Percentiles rank a stretch among this genome's conserved stretches.
These are phyloP conservation scores for Geoglossum glabrum DNA, from an alignment of 495 filamentous ascomycete genomes.

Conservation along the genomic window DNA sequence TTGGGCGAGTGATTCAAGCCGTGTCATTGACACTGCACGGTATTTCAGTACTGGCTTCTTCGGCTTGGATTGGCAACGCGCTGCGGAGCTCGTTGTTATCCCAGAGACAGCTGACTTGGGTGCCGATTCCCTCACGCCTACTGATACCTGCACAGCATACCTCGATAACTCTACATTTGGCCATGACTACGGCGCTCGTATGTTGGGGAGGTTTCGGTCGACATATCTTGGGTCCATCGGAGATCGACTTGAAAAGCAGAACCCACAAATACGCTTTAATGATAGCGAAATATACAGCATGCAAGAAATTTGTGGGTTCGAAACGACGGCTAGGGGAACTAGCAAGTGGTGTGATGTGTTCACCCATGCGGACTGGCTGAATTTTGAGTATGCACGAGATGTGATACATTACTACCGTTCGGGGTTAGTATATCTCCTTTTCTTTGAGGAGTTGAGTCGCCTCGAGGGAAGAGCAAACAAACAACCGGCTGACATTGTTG, in stretches of 20 bases:
- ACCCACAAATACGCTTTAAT: slow-evolving; percentile 20
- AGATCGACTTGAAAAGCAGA: slow-evolving; percentile 24
- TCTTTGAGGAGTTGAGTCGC: neutral
- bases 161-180: slow-evolving; percentile 23
- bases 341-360: slow-evolving; percentile 40
- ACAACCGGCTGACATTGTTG: neutral
- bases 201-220: slow-evolving; percentile 26
- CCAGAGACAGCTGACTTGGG: slow-evolving; percentile 28
- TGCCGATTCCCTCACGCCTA: slow-evolving; percentile 37
- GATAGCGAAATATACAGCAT: slow-evolving; percentile 34
- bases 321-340: slow-evolving; percentile 30
- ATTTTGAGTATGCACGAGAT: slow-evolving; percentile 42
- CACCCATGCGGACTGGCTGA: slow-evolving; percentile 31
- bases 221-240: slow-evolving; percentile 29
- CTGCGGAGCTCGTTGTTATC: slow-evolving; percentile 21
- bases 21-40: slow-evolving; percentile 36
- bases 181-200: slow-evolving; percentile 27
- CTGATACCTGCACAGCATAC: slow-evolving; percentile 35
- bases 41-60: slow-evolving; percentile 38
- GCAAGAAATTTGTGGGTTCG: slow-evolving; percentile 44
- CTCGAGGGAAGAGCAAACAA: neutral
- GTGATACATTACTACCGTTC: slow-evolving; percentile 39
- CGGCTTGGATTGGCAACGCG: slow-evolving; percentile 27
- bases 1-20: slow-evolving; percentile 35
- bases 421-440: slow-evolving; percentile 9